Conservation (phyloP, 2,329 filamentous ascomycete species). For the Beauveria medogensis region DNA sequence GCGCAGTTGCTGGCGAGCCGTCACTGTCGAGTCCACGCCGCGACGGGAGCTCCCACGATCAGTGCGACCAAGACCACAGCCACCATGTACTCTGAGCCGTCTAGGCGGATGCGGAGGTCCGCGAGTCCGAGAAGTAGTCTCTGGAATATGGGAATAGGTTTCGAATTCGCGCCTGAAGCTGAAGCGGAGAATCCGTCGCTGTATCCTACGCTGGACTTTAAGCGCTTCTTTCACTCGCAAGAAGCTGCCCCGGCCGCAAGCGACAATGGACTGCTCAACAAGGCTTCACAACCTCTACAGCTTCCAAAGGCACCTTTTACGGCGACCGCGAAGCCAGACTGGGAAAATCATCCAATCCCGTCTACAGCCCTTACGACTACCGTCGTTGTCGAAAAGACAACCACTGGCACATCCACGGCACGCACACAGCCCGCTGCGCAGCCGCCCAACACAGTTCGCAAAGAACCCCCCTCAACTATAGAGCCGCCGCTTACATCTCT, state of each 20-base stretch:
- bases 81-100: background rate
- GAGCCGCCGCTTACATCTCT: conserved; percentile 30
- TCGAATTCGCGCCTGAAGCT: conserved; percentile 23
- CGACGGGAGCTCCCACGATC: background rate
- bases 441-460: background rate
- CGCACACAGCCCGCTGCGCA: background rate
- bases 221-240: conserved; percentile 5
- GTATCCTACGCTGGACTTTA: conserved; percentile 18
- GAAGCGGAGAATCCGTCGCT: conserved; percentile 16
- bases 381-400: background rate
- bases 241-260: background rate
- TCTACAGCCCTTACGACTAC: background rate
- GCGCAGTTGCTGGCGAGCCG: background rate
- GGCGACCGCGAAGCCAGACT: background rate
- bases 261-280: background rate
- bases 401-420: background rate
- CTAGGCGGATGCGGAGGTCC: background rate
- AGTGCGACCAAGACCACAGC: background rate
- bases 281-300: background rate
- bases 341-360: background rate
- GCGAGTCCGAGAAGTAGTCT: conserved; percentile 6
- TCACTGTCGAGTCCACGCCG: background rate
- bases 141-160: conserved; percentile 23
- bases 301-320: background rate
- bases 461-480: background rate